Percentiles rank a stretch among this genome's conserved stretches.
Conservation (phyloP, 306 rosid species). For the Prunus armeniaca region DNA sequence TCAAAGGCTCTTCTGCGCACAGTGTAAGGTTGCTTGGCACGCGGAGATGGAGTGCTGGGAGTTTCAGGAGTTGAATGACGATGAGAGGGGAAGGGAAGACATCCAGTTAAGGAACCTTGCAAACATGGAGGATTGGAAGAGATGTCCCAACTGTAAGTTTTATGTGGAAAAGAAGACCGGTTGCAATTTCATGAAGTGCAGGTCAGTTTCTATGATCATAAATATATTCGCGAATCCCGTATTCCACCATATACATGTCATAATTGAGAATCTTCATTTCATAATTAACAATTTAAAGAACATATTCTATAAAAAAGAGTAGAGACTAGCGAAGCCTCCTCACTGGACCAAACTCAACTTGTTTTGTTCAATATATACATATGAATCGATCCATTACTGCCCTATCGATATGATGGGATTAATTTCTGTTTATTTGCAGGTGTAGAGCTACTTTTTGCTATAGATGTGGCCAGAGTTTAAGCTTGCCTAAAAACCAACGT, state of each 20-base stretch:
- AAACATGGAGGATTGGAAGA: neutral
- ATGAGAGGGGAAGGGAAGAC: constrained; percentile 40
- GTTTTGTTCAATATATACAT: too few relatives aligned
- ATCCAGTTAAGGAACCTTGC: constrained; percentile 31
- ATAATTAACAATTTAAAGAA: too few relatives aligned
- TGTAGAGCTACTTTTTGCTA: neutral
- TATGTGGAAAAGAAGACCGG: too few relatives aligned
- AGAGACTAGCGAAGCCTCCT: too few relatives aligned
- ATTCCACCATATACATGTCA: too few relatives aligned
- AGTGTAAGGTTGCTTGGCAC: constrained; percentile 60
- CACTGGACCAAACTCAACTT: too few relatives aligned
- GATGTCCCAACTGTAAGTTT: too few relatives aligned
- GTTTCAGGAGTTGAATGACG: constrained; percentile 28
- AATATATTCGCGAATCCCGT: too few relatives aligned
- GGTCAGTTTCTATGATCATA: constrained; percentile 28
- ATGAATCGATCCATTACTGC: too few relatives aligned
- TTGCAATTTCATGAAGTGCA: constrained; percentile 53
- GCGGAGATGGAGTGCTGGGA: constrained; percentile 38
- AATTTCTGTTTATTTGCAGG: neutral
- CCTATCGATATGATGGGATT: too few relatives aligned
- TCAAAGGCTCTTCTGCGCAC: constrained; percentile 52
- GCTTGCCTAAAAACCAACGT: neutral
- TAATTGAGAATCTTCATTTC: too few relatives aligned
- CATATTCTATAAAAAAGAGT: too few relatives aligned
- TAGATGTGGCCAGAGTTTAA: neutral